Percentiles rank a stretch among this genome's conserved stretches.
Evolutionary conservation across 2,329 filamentous ascomycete genomes (phyloP).

Genomic region (Paramyrothecium roridum): DNA sequence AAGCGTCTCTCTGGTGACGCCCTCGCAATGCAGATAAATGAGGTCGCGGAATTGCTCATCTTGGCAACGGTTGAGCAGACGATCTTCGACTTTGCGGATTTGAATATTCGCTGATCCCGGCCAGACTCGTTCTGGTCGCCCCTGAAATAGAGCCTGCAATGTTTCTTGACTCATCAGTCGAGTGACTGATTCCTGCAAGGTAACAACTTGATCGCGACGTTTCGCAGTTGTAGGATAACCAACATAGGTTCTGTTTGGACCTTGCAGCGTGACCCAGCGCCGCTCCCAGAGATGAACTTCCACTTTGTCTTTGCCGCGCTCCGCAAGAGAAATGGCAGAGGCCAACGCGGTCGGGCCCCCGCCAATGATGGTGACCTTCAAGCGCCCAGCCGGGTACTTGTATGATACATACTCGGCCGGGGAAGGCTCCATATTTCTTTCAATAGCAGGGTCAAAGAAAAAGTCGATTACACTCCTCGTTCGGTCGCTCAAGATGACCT

Average conservation of each 20-base stretch:
- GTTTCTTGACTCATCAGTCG: slow-evolving; percentile 21
- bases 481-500: slow-evolving; percentile 16
- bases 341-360: slow-evolving; percentile 28
- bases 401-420: slow-evolving; percentile 19
- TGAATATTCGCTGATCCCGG: slow-evolving; percentile 32
- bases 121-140: slow-evolving; percentile 29
- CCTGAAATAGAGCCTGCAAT: slow-evolving; percentile 25
- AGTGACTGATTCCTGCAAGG: slow-evolving; percentile 30
- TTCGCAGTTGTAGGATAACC: slow-evolving; percentile 25
- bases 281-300: slow-evolving; percentile 32
- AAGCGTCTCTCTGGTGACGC: slow-evolving; percentile 22
- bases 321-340: slow-evolving; percentile 28
- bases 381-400: slow-evolving; percentile 20
- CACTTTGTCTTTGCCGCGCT: slow-evolving; percentile 24
- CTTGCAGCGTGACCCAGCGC: slow-evolving; percentile 22
- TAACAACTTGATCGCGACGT: slow-evolving; percentile 31
- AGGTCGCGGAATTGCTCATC: slow-evolving; percentile 23
- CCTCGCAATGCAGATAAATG: slow-evolving; percentile 28
- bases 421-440: slow-evolving; percentile 17
- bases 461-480: slow-evolving; percentile 25
- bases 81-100: slow-evolving; percentile 34
- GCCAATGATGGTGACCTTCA: slow-evolving; percentile 27
- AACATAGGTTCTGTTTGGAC: slow-evolving; percentile 12
- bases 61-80: slow-evolving; percentile 29
- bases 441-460: slow-evolving; percentile 30